phyloP scores from a whole-genome alignment of 2,329 filamentous ascomycete genomes.

The Metarhizium robertsii region DNA sequence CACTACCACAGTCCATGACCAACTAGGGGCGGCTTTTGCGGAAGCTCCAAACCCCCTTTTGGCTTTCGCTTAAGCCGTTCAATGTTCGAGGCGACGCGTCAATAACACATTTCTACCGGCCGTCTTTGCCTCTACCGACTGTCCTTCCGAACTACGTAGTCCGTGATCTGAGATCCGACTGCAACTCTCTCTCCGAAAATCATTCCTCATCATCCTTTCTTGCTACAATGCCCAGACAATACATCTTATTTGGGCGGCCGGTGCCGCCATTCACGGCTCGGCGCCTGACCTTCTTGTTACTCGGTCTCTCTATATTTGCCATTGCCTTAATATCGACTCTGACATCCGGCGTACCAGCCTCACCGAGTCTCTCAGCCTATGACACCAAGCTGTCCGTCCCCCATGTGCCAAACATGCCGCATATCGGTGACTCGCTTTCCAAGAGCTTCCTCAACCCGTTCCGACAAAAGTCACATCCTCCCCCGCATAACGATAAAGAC shows the following conservation, averaged over 20 bases:
- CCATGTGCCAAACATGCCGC: conserved; percentile 16
- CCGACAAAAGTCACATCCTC: conserved; percentile 58
- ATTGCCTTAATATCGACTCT: conserved; percentile 45
- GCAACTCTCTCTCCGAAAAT: background rate
- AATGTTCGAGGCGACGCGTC: too few relatives aligned
- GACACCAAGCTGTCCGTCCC: conserved; percentile 42
- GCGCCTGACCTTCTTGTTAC: conserved; percentile 42
- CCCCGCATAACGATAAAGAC: conserved; percentile 67
- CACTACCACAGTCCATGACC: too few relatives aligned
- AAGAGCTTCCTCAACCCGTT: conserved; percentile 56
- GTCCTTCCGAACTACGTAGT: background rate
- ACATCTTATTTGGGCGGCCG: conserved; percentile 34
- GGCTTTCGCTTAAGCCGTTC: too few relatives aligned
- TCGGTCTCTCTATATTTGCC: conserved; percentile 41
- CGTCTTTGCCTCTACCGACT: too few relatives aligned
- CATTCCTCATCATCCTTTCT: background rate
- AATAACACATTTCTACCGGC: too few relatives aligned
- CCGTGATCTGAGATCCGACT: background rate
- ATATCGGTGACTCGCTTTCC: conserved; percentile 27
- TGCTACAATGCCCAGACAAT: conserved; percentile 20
- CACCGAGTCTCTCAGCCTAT: conserved; percentile 38
- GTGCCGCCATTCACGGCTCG: conserved; percentile 42
- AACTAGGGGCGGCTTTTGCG: too few relatives aligned
- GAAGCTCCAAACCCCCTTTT: too few relatives aligned
- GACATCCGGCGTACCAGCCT: conserved; percentile 36